Evolutionary conservation across 164 flowering plant species (phyloP).

Genomic region (Saururus chinensis): DNA sequence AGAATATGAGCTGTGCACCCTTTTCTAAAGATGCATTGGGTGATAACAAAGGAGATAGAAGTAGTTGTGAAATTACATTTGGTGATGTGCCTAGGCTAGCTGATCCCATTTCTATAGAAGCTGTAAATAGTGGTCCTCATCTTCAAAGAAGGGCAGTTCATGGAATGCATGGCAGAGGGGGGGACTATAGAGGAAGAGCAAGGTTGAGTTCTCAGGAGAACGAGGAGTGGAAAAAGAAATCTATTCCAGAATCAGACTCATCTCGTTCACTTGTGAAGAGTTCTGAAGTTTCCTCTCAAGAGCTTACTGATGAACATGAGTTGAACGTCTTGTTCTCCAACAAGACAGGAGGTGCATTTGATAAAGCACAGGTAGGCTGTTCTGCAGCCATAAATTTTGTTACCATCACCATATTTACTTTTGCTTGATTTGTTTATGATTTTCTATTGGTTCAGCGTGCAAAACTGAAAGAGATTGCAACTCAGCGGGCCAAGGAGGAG

Average conservation of each 20-base stretch:
- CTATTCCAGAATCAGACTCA: slow-evolving; percentile 23
- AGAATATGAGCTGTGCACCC: slow-evolving; percentile 12
- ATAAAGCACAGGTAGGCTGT: slow-evolving; percentile 43
- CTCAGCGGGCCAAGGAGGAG: slow-evolving; percentile 84
- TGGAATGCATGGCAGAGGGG: slow-evolving; percentile 35
- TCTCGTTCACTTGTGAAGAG: slow-evolving; percentile 19
- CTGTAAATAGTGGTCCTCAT: slow-evolving; percentile 13
- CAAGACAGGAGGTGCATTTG: slow-evolving; percentile 36
- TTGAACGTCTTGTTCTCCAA: slow-evolving; percentile 14
- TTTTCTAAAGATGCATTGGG: slow-evolving; percentile 7
- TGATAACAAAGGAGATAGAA: slow-evolving; percentile 22
- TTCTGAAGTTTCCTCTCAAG: slow-evolving; percentile 9
- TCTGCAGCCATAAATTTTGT: background rate
- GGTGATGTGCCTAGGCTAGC: slow-evolving; percentile 30
- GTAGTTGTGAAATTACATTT: slow-evolving; percentile 16
- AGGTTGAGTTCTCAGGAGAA: slow-evolving; percentile 32
- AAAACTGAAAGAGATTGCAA: slow-evolving; percentile 69
- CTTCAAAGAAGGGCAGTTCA: slow-evolving; percentile 37
- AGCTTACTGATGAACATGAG: slow-evolving; percentile 19
- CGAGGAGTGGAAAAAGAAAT: slow-evolving; percentile 56
- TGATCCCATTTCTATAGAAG: slow-evolving; percentile 8
- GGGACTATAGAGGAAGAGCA: slow-evolving; percentile 44
- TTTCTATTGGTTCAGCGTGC: slow-evolving; percentile 50
- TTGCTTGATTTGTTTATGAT: background rate
- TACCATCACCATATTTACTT: background rate